A percentile compares a stretch with the other conserved stretches of the same genome.
These are phyloP conservation scores for Imleria badia DNA, from an alignment of 768 basidiomycete species.

Conservation along the genomic window DNA sequence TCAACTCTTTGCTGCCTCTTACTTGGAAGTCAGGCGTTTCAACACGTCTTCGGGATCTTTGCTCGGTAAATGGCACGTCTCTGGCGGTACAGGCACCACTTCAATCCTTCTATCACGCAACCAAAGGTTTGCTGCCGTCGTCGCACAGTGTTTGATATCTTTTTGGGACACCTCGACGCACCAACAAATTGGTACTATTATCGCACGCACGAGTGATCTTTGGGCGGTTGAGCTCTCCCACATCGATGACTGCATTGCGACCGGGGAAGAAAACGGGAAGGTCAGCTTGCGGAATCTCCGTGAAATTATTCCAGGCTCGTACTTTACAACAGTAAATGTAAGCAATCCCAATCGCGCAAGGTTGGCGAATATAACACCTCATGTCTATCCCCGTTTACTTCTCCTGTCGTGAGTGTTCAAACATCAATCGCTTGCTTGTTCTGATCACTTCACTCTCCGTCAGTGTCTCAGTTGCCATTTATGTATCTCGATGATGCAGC, in stretches of 20 bases:
- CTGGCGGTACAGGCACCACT: not conserved
- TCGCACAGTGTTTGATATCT: not conserved
- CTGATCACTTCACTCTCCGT: not conserved
- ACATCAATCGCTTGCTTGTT: fast-evolving
- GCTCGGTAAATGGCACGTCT: not conserved
- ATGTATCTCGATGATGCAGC: not conserved
- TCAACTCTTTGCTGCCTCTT: not conserved
- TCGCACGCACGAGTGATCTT: not conserved
- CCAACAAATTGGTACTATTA: not conserved
- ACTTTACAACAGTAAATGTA: not conserved
- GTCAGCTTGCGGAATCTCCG: not conserved
- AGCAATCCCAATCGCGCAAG: too few species aligned
- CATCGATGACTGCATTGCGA: not conserved
- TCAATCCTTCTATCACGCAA: not conserved
- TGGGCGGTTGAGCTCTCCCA: not conserved
- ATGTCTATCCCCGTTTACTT: too few species aligned
- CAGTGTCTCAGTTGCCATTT: not conserved
- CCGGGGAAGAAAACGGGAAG: not conserved
- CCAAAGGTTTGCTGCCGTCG: too few species aligned
- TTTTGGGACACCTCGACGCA: not conserved
- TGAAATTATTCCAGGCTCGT: not conserved
- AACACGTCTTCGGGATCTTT: too few species aligned
- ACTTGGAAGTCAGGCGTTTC: not conserved
- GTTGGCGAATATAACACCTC: not conserved
- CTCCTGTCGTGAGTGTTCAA: not conserved